Conservation (phyloP, 768 basidiomycete genomes). For the Phaeotremella fagi region DNA sequence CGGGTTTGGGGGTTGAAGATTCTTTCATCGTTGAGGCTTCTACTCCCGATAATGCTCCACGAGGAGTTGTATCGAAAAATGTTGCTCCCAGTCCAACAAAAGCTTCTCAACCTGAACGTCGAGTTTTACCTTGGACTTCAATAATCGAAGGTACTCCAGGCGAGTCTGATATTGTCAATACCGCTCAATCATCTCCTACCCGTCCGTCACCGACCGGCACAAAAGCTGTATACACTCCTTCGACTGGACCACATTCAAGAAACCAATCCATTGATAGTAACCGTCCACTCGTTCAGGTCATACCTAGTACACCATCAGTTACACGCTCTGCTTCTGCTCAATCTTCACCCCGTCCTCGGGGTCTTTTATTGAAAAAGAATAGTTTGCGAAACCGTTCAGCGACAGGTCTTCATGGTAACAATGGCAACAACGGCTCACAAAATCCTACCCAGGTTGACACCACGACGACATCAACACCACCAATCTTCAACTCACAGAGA, state of each 20-base stretch:
- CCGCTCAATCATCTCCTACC: too few relatives aligned
- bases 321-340: conserved; percentile 5
- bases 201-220: too few relatives aligned
- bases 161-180: too few relatives aligned
- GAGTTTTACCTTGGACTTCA: conserved; percentile 13
- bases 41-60: not conserved
- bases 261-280: not conserved
- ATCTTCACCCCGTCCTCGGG: conserved; percentile 10
- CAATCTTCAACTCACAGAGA: too few relatives aligned
- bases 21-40: conserved; percentile 6
- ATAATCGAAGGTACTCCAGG: not conserved
- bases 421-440: too few relatives aligned
- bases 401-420: too few relatives aligned
- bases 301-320: not conserved
- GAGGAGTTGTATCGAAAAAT: not conserved
- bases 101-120: too few relatives aligned
- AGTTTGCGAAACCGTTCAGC: not conserved
- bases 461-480: too few relatives aligned
- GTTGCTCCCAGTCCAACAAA: conserved; percentile 8
- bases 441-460: too few relatives aligned
- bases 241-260: not conserved
- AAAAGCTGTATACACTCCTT: not conserved
- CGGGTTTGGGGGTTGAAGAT: conserved; percentile 25
- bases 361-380: conserved; percentile 20
- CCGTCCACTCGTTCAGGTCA: not conserved